Base-by-base conservation (phyloP, 129 eudicot genomes). In the Chrysanthemum makinoi region DNA sequence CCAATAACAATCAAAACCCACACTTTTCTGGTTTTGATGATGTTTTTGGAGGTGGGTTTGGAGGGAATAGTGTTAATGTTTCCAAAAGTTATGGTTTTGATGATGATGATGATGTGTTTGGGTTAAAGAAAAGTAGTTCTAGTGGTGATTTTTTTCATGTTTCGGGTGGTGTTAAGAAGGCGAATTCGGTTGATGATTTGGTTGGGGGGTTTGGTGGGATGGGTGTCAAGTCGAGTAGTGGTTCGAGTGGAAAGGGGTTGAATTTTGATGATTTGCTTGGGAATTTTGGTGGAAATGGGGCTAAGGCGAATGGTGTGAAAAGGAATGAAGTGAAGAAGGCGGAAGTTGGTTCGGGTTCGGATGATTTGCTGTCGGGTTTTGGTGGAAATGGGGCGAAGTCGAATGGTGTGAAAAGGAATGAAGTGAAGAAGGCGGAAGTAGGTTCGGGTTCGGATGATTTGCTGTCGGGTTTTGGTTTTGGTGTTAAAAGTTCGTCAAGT, bases 61-160 rank as follows among this genome's bases (percentile, higher is more conserved):
- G 58, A 19, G 83, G 79, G 48, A 77, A 85, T 0, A 69, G 76
- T 26, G 81, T 83, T 20, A 78, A 69, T 63, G 87, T 60, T 46
- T 77, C 82, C 0, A 72, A 63, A 47, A 68, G 80, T n/a, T 70
- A 46, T 35, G 30, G 13, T 66, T 62, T 69, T 53, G 75, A 43
- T 64, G 73, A 72, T 62, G 80, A 78, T 65, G 79, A 86, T 85
- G 89, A 86, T 78, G 69, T 89, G 10, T 86, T 91, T 82, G 91
- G 81, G 55, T 53, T 66, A 57, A 77, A 51, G 63, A 70, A 53
- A 70, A 63, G 43, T 20, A 47, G 49, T 44, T 52, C 26, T 48
- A 80, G 8, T 70, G 16, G 4, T 81, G 86, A 75, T 79, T 84
- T 86, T 77, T 65, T 47, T 88, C 64, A 69, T 77, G 52, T 72